Evolutionary conservation across 257 asterid genomes (phyloP).

Genomic region (Plectranthus barbatus): DNA sequence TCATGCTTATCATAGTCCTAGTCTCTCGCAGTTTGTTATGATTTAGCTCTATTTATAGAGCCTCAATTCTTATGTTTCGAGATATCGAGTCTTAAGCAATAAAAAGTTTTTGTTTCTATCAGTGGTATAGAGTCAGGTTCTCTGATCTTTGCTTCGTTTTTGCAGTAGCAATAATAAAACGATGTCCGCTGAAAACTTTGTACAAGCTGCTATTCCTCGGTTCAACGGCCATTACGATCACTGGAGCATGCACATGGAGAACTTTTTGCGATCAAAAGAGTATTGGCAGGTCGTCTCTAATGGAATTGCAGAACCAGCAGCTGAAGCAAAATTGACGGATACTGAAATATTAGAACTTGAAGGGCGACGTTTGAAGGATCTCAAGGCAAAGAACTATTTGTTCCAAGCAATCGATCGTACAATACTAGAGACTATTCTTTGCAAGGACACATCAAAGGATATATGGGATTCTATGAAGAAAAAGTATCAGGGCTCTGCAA

Average conservation of each 20-base stretch:
- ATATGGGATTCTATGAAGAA: conserved; percentile 8
- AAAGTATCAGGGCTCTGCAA: conserved; percentile 1
- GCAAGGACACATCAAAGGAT: conserved; percentile 4
- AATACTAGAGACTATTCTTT: background rate
- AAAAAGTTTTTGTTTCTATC: too few relatives aligned
- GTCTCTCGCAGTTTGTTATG: too few relatives aligned
- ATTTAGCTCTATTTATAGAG: too few relatives aligned
- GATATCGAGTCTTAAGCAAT: too few relatives aligned
- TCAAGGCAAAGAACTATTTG: background rate
- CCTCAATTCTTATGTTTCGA: too few relatives aligned
- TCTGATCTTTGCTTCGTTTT: too few relatives aligned
- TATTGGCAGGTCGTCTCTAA: background rate
- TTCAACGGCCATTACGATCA: too few relatives aligned
- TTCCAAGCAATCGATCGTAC: background rate
- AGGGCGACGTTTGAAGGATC: background rate
- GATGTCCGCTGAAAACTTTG: too few relatives aligned
- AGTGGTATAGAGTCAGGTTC: too few relatives aligned
- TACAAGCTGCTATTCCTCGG: too few relatives aligned
- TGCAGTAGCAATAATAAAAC: too few relatives aligned
- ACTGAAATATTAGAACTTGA: background rate
- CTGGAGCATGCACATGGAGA: conserved; percentile 1
- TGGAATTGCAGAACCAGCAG: background rate
- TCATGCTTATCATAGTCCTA: too few relatives aligned
- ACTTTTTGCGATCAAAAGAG: conserved; percentile 10
- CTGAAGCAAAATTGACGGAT: background rate